Evolutionary conservation across 805 yeast species (phyloP), one percentile per base, ranked within the genome.

Genomic region (Candida verbasci): DNA sequence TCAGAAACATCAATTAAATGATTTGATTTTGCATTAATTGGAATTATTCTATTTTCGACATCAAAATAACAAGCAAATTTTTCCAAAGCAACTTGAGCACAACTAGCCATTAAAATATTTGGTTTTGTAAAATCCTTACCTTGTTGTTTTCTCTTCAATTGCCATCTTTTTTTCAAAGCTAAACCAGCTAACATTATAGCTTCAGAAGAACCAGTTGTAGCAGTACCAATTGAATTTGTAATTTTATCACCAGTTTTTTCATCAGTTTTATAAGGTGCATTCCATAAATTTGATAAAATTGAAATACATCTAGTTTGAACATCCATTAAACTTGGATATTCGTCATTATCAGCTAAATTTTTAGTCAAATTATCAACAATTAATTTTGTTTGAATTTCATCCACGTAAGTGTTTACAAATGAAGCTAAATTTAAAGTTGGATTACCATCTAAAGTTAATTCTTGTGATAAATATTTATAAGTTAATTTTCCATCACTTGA

Each of bases 11-110:
- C 89, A 50, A 88, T 68, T 41, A 80, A 68, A 59, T 81, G 84
- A 47, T 79, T 76, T 31, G 79, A 68, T 31, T 72, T 69, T 34
- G 66, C 70, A 17, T 71, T 67, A 20, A 86, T 86, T 10, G 82
- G 80, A 41, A 89, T 72, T 45, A 86, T 58, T 48, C 95, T 72
- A 43, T 84, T 75, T 55, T 88, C 96, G 31, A 88, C 96, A 50
- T 88, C 96, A 60, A 88, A 89, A 63, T 88, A 88, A 34, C 95
- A 70, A 11, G 96, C 96, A 62, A 89, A 89, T 65, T 88, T 88
- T 63, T 88, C 96, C 50, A 89, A 68, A 0, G 96, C 96, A 31
- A 89, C 96, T 63, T 88, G 97, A 37, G 91, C 93, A 59, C 91
- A 86, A 23, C 91, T 70, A 8, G 95, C 94, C 96, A 88, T 87